Base-by-base conservation (phyloP, 192 early-diverging fungal genomes). In the Phycomyces blakesleeanus region DNA sequence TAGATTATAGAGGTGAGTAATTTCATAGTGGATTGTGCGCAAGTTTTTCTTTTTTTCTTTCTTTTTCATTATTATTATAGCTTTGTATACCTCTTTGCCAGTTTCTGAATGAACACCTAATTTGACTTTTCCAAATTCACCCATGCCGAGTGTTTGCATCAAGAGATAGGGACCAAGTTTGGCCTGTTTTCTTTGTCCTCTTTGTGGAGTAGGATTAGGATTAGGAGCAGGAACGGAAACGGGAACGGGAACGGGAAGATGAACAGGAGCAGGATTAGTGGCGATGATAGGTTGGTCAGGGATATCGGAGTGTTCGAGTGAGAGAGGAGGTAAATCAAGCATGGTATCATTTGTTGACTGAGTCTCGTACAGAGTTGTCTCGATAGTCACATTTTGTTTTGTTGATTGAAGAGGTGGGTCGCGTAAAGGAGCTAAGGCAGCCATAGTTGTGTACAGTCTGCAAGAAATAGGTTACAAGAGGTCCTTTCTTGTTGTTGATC, bases 91-190 rank as follows among this genome's bases (percentile, higher is more conserved):
- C 11, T 53, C 52, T 42, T 53, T 68, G 41, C 77, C 73, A 9
- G 79, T 73, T 29, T 79, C 74, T 42, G 72, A 75, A 68, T 94
- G 90, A 47, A 83, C 74, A 7, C 91, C 90, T 11, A 93, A 79
- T 73, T 94, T 94, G 63, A 93, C 91, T 74, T 94, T 92, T 65
- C 89, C 91, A 77, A 93, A 93, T 77, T 94, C 91, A 44, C 91
- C 92, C 71, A 90, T 88, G 57, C 91, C 91, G 21, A 94, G 85
- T n/a, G 91, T 93, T 76, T 92, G 89, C 57, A 90, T 82, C 60
- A 94, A 81, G 10, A 89, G 66, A 76, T 92, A 94, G 60, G 90
- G 88, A 15, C 91, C 85, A 53, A 87, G 76, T 65, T 83, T 81
- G 16, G 83, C 82, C 55, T 78, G 67, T 52, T 69, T 67, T 18